These are phyloP conservation scores for Calonectria honghensis DNA, from an alignment of 2,329 filamentous ascomycete species.

Conservation along the genomic window DNA sequence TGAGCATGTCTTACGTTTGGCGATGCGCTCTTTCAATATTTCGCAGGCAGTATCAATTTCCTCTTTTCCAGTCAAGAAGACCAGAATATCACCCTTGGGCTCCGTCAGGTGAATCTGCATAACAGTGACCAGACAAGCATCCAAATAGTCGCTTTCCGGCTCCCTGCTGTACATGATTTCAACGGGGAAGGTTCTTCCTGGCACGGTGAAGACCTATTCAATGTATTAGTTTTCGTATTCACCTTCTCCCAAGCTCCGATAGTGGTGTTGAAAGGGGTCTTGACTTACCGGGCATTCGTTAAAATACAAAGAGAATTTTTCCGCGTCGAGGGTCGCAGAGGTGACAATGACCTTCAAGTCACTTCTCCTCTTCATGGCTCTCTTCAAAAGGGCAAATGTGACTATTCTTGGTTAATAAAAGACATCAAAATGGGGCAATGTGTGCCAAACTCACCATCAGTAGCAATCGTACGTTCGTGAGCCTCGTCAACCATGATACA, in stretches of 20 bases:
- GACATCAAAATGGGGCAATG: background rate
- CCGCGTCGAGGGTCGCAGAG: conserved; percentile 95
- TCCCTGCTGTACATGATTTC: conserved; percentile 97
- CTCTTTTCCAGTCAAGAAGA: conserved; percentile 97
- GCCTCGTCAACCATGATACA: conserved; percentile 99
- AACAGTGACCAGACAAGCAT: conserved; percentile 94
- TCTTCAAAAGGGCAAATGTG: conserved; percentile 94
- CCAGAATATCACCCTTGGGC: conserved; percentile 92
- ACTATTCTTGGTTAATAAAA: conserved; percentile 60
- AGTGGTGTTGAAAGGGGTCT: background rate
- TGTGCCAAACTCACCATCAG: conserved; percentile 75
- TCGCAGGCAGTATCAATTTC: conserved; percentile 98
- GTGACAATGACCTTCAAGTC: conserved; percentile 98
- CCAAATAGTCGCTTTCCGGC: conserved; percentile 96
- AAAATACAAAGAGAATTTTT: conserved; percentile 98
- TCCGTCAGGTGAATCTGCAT: conserved; percentile 99
- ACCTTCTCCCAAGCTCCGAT: background rate
- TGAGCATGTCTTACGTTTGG: background rate
- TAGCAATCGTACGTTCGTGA: conserved; percentile 97
- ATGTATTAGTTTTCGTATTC: background rate
- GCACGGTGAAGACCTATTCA: conserved; percentile 86
- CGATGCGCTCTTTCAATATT: conserved; percentile 91
- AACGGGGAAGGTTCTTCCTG: conserved; percentile 94
- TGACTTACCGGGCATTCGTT: conserved; percentile 85
- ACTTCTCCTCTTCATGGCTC: conserved; percentile 88